Percentiles rank a stretch among this genome's conserved stretches.
phyloP scores from a whole-genome alignment of 148 eudicot species.

The Amaranthus cruentus region DNA sequence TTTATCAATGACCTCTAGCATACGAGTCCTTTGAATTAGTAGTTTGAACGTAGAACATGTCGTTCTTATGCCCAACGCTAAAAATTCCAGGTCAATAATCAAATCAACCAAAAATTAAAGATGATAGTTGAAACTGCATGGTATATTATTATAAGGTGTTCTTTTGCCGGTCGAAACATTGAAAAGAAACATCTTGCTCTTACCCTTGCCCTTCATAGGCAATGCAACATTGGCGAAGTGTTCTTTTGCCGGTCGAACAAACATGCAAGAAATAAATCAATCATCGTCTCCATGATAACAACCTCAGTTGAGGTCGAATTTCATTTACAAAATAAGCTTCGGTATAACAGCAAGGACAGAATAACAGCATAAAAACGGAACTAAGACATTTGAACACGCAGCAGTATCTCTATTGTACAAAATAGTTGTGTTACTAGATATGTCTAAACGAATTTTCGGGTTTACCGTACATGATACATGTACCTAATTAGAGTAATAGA shows the following conservation, averaged over 20 bases:
- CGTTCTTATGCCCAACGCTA: no score
- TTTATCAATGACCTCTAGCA: no score
- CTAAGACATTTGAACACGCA: slow-evolving; percentile 10
- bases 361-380: neutral
- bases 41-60: no score
- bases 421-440: slow-evolving; percentile 13
- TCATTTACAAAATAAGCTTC: neutral
- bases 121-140: no score
- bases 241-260: neutral
- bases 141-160: no score
- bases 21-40: no score
- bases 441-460: slow-evolving; percentile 22
- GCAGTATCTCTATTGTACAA: slow-evolving; percentile 16
- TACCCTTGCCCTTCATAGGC: no score
- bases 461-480: slow-evolving; percentile 23
- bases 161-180: no score
- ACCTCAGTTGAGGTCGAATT: neutral
- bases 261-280: neutral
- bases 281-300: neutral
- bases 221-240: no score
- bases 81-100: no score
- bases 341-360: neutral
- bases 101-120: no score
- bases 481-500: slow-evolving; percentile 21
- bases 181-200: neutral